Conservation (phyloP, 2,329 filamentous ascomycete species). For the Microcyclospora tardicrescens region DNA sequence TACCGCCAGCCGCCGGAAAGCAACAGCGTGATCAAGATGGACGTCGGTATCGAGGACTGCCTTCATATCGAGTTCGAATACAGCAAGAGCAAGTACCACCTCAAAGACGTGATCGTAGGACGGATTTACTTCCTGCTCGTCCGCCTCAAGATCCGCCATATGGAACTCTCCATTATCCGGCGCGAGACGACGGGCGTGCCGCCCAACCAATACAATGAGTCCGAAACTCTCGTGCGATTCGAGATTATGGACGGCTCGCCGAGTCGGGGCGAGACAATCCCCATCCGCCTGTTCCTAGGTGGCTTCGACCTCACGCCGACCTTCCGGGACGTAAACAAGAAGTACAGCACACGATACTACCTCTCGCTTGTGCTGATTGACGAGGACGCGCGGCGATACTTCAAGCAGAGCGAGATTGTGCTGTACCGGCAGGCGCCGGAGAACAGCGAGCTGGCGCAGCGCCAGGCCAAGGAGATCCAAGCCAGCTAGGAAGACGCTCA, state of each 20-base stretch:
- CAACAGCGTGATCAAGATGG: conserved; percentile 99
- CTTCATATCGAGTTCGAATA: conserved; percentile 99
- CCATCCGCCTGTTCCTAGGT: conserved; percentile 89
- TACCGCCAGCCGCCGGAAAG: conserved; percentile 97
- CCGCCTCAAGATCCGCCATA: conserved; percentile 97
- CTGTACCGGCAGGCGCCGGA: conserved; percentile 67
- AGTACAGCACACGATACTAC: conserved; percentile 97
- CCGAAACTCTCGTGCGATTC: conserved; percentile 91
- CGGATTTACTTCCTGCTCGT: conserved; percentile 97
- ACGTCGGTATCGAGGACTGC: conserved; percentile 98
- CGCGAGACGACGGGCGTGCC: conserved; percentile 92
- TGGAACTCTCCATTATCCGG: conserved; percentile 96
- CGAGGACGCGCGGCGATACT: conserved; percentile 85
- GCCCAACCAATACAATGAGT: conserved; percentile 99
- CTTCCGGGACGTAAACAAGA: conserved; percentile 99
- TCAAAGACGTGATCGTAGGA: conserved; percentile 97
- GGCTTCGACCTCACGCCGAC: conserved; percentile 96
- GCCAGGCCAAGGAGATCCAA: conserved; percentile 33
- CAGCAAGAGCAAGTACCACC: conserved; percentile 96
- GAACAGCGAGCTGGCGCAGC: conserved; percentile 34
- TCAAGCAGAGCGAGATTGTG: conserved; percentile 98
- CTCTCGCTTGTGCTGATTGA: conserved; percentile 61
- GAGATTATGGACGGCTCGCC: conserved; percentile 99
- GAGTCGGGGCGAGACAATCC: conserved; percentile 85
- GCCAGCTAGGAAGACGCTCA: conserved; percentile 16